A percentile compares a stretch with the other conserved stretches of the same genome.
Conservation (phyloP, 352 stramenopile species). For the Globisporangium irregulare region DNA sequence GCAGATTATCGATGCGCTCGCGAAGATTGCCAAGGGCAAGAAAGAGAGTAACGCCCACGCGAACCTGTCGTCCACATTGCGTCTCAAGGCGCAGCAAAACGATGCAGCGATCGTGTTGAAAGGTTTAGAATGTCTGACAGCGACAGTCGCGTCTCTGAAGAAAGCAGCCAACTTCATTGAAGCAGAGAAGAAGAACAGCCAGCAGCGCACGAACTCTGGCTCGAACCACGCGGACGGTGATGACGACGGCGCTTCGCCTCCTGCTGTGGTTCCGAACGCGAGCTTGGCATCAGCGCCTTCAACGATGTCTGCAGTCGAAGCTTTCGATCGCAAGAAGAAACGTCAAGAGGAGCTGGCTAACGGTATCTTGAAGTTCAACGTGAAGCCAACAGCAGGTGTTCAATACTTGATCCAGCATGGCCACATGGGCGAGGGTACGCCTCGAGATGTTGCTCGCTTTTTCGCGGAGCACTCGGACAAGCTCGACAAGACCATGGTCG, state of each 20-base stretch:
- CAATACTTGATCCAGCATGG: constrained; percentile 91
- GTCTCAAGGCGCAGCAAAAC: constrained; percentile 68
- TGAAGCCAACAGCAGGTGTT: constrained; percentile 92
- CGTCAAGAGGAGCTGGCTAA: constrained; percentile 96
- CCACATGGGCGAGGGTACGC: constrained; percentile 89
- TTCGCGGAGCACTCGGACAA: constrained; percentile 90
- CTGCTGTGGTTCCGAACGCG: constrained; percentile 21
- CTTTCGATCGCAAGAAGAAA: constrained; percentile 97
- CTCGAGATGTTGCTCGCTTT: constrained; percentile 93
- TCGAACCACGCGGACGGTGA: constrained; percentile 38
- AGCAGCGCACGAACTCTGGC: constrained; percentile 21
- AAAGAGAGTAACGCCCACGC: constrained; percentile 52
- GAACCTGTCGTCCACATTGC: constrained; percentile 55
- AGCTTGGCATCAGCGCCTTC: constrained; percentile 20
- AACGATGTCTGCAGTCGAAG: constrained; percentile 87
- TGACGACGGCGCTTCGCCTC: constrained; percentile 31
- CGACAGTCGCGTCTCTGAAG: constrained; percentile 91
- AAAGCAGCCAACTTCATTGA: constrained; percentile 86
- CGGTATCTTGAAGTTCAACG: constrained; percentile 97
- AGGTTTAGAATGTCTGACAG: constrained; percentile 92
- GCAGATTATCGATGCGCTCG: constrained; percentile 96
- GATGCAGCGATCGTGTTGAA: constrained; percentile 76
- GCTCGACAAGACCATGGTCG: constrained; percentile 97
- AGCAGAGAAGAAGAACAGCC: constrained; percentile 43
- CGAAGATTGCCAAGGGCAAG: constrained; percentile 93